Percentiles rank a stretch among this genome's conserved stretches.
phyloP scores from a whole-genome alignment of 1,284 basidiomycete genomes.

The Apiotrichum laibachii region DNA sequence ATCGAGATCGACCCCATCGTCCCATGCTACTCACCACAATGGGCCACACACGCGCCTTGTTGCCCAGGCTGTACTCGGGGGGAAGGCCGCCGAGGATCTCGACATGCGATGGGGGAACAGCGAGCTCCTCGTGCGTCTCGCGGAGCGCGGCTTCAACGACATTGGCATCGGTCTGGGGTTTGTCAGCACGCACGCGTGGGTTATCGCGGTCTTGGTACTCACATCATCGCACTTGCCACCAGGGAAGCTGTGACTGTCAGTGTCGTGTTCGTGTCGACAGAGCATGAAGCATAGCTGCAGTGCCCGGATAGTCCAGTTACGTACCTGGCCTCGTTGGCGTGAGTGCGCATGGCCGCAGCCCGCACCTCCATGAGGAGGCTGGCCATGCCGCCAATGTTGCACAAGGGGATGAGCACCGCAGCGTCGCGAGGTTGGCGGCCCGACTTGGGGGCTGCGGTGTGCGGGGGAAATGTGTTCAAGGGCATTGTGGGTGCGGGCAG shows the following conservation, averaged over 20 bases:
- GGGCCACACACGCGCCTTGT: slow-evolving; percentile 45
- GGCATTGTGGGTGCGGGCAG: slow-evolving; percentile 15
- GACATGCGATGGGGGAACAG: slow-evolving; percentile 28
- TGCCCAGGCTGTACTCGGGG: slow-evolving; percentile 44
- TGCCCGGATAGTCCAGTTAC: slow-evolving; percentile 3
- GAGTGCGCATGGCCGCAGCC: slow-evolving; percentile 33
- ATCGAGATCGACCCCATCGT: too few relatives aligned
- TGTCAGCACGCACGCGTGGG: not conserved
- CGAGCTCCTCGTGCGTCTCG: slow-evolving; percentile 44
- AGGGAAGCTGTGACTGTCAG: slow-evolving; percentile 13
- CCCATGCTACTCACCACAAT: slow-evolving; percentile 34
- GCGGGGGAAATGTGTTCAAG: slow-evolving; percentile 24
- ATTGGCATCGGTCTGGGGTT: slow-evolving; percentile 19
- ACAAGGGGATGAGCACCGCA: slow-evolving; percentile 43
- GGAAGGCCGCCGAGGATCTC: slow-evolving; percentile 40
- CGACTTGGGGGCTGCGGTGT: slow-evolving; percentile 20
- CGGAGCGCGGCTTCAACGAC: slow-evolving; percentile 38
- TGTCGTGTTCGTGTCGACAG: not conserved
- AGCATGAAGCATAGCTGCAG: not conserved
- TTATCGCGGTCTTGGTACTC: not conserved
- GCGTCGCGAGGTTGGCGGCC: slow-evolving; percentile 26
- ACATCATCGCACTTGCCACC: slow-evolving; percentile 13
- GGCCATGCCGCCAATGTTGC: slow-evolving; percentile 35
- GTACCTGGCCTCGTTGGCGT: slow-evolving; percentile 46
- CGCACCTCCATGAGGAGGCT: slow-evolving; percentile 40